Evolutionary conservation across 176 grass and related monocot species (phyloP).

Genomic region (Ensete ventricosum): DNA sequence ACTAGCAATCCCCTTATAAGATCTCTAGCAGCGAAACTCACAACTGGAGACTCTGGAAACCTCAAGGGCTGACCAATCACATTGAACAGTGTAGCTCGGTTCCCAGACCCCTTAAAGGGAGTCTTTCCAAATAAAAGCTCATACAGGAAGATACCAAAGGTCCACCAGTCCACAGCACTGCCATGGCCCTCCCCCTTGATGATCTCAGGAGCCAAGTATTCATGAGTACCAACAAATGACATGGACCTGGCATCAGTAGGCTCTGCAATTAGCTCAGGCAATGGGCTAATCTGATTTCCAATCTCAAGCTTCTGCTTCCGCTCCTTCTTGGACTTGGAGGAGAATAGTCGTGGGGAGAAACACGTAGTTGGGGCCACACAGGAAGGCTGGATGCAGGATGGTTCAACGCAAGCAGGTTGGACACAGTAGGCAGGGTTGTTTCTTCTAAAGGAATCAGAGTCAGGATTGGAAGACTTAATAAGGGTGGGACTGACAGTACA

Average conservation of each 20-base stretch:
- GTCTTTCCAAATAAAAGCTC: slow-evolving; percentile 16
- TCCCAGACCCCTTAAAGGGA: slow-evolving; percentile 8
- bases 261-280: slow-evolving; percentile 8
- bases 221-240: slow-evolving; percentile 13
- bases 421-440: not conserved
- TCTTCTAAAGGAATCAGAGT: not conserved
- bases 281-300: slow-evolving; percentile 7
- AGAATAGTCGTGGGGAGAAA: slow-evolving; percentile 5
- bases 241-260: slow-evolving; percentile 3
- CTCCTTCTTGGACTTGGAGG: not conserved
- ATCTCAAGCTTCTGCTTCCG: slow-evolving; percentile 1
- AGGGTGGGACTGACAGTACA: slow-evolving; percentile 7
- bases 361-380: slow-evolving; percentile 1
- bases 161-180: slow-evolving; percentile 12
- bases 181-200: slow-evolving; percentile 16
- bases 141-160: slow-evolving; percentile 10
- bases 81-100: slow-evolving; percentile 3
- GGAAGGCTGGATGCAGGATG: slow-evolving; percentile 8
- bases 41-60: slow-evolving; percentile 6
- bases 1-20: slow-evolving; percentile 9
- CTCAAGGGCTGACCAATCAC: slow-evolving; percentile 12
- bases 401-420: slow-evolving; percentile 5
- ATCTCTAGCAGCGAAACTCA: slow-evolving; percentile 7
- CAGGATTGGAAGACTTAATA: not conserved
- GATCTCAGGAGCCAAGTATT: slow-evolving; percentile 10